Percentiles rank a stretch among this genome's conserved stretches.
Evolutionary conservation across 2,329 filamentous ascomycete species (phyloP).

Genomic region (Xenoacremonium recifei): DNA sequence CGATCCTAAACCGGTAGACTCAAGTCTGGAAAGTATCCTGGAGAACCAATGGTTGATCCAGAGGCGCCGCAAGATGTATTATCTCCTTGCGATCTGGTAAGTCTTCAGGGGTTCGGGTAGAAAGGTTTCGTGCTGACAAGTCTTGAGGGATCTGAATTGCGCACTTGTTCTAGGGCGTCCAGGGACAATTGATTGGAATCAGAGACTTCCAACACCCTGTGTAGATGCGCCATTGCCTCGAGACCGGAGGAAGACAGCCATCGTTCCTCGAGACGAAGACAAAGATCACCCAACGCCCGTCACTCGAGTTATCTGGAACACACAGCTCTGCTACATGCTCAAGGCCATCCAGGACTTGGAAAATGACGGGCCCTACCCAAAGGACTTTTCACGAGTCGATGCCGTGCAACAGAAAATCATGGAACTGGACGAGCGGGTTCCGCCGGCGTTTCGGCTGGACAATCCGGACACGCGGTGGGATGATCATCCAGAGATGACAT

Average conservation of each 20-base stretch:
- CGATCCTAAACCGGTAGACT: constrained; percentile 47
- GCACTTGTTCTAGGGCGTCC: constrained; percentile 53
- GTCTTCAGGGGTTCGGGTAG: constrained; percentile 1
- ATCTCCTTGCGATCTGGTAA: constrained; percentile 46
- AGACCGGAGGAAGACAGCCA: constrained; percentile 46
- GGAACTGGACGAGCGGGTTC: constrained; percentile 47
- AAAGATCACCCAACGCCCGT: constrained; percentile 55
- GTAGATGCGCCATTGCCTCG: constrained; percentile 51
- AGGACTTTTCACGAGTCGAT: constrained; percentile 54
- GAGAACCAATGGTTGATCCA: constrained; percentile 60
- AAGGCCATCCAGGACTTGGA: constrained; percentile 56
- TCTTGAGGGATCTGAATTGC: constrained; percentile 53
- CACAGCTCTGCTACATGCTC: constrained; percentile 46
- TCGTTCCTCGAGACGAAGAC: constrained; percentile 44
- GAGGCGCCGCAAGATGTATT: constrained; percentile 54
- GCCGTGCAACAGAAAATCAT: constrained; percentile 50
- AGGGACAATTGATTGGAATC: constrained; percentile 52
- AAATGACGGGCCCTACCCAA: constrained; percentile 53
- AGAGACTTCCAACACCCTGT: constrained; percentile 47
- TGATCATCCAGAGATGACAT: constrained; percentile 48
- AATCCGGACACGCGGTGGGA: constrained; percentile 60
- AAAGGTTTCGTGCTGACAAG: neutral
- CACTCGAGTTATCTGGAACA: constrained; percentile 52
- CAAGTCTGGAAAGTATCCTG: constrained; percentile 47
- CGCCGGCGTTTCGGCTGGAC: constrained; percentile 51